Evolutionary conservation across 2,329 filamentous ascomycete species (phyloP).

Genomic region (Alternaria postmessia): DNA sequence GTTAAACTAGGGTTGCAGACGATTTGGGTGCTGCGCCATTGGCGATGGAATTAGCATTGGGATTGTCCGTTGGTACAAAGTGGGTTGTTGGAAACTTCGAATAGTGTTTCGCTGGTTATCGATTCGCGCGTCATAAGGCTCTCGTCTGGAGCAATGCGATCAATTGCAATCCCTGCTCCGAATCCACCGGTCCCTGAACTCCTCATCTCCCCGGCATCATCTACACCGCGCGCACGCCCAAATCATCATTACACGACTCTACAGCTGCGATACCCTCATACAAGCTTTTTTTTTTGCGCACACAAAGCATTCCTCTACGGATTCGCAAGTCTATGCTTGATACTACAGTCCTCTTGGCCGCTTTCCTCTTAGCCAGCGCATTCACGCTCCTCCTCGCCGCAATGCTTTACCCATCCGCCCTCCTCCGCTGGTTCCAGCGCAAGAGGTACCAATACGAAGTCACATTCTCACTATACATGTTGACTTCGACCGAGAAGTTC

Average conservation of each 20-base stretch:
- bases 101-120: background rate
- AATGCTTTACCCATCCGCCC: conserved; percentile 59
- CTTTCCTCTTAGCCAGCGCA: conserved; percentile 47
- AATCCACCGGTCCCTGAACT: conserved; percentile 16
- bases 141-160: background rate
- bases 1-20: conserved; percentile 12
- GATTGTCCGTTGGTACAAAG: conserved; percentile 2
- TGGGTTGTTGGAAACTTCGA: background rate
- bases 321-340: conserved; percentile 36
- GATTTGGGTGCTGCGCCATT: background rate
- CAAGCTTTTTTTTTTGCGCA: background rate
- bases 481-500: conserved; percentile 94
- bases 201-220: background rate
- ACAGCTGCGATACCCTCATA: background rate
- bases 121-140: conserved; percentile 6
- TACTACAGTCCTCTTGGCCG: conserved; percentile 47
- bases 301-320: background rate
- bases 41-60: conserved; percentile 13
- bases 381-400: conserved; percentile 53
- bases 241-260: background rate
- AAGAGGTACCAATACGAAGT: conserved; percentile 99
- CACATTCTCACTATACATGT: conserved; percentile 96
- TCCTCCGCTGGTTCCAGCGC: conserved; percentile 86
- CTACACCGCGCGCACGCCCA: background rate
- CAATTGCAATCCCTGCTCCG: conserved; percentile 2